phyloP scores from a whole-genome alignment of 2,329 filamentous ascomycete genomes.

The Arachnopeziza araneosa region DNA sequence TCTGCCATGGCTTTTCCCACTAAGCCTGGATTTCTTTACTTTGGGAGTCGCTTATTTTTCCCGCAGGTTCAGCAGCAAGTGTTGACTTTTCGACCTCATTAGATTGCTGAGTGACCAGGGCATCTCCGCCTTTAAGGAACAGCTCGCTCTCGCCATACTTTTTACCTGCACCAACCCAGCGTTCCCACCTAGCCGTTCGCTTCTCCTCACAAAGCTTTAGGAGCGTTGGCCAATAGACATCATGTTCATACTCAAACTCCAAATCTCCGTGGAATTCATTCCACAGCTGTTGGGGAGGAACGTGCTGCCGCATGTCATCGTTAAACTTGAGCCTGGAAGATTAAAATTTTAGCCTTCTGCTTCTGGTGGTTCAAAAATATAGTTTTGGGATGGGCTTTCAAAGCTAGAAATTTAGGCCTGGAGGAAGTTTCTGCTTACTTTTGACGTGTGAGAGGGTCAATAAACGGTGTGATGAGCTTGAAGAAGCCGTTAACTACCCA shows the following conservation, averaged over 20 bases:
- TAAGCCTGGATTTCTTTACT: not conserved
- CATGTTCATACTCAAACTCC: slow-evolving; percentile 88
- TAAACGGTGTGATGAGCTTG: slow-evolving; percentile 92
- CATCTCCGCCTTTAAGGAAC: slow-evolving; percentile 65
- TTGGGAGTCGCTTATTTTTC: not conserved
- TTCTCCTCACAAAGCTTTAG: slow-evolving; percentile 63
- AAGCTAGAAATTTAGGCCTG: too few species aligned
- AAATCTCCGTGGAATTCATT: slow-evolving; percentile 68
- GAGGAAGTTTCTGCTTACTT: slow-evolving; percentile 47
- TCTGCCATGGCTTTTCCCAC: not conserved
- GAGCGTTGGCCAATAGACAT: slow-evolving; percentile 82
- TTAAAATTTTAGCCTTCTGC: not conserved
- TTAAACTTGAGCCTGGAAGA: slow-evolving; percentile 70
- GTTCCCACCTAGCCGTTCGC: slow-evolving; percentile 53
- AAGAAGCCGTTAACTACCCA: slow-evolving; percentile 93
- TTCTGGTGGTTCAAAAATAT: too few species aligned
- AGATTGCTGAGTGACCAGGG: slow-evolving; percentile 13
- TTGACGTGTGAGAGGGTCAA: slow-evolving; percentile 86
- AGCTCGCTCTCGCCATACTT: slow-evolving; percentile 80
- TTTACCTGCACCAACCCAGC: slow-evolving; percentile 79
- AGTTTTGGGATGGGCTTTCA: too few species aligned
- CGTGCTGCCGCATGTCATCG: slow-evolving; percentile 77
- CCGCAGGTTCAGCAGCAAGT: not conserved
- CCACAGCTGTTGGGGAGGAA: slow-evolving; percentile 79
- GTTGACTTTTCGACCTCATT: not conserved